These are phyloP conservation scores for Exophiala alcalophila DNA, from an alignment of 2,329 filamentous ascomycete species.

Conservation along the genomic window DNA sequence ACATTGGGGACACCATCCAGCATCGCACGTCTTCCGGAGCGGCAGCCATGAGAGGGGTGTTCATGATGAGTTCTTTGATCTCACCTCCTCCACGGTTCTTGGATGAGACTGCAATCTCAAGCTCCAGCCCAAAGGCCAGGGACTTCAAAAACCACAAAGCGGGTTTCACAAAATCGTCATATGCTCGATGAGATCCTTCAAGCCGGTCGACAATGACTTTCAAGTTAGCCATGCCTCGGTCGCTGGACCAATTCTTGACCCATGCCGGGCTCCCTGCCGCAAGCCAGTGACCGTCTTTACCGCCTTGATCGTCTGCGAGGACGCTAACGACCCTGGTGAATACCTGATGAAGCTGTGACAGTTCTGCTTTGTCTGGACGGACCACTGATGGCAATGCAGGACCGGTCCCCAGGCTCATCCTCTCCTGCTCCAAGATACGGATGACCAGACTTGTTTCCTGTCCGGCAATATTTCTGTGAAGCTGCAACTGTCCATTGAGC, in stretches of 20 bases:
- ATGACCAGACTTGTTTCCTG: conserved; percentile 66
- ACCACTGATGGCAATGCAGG: conserved; percentile 67
- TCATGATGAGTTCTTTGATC: conserved; percentile 35
- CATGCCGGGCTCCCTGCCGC: conserved; percentile 2
- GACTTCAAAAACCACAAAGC: conserved; percentile 76
- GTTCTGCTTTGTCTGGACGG: conserved; percentile 65
- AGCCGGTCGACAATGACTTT: conserved; percentile 68
- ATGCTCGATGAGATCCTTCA: conserved; percentile 66
- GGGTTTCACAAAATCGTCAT: conserved; percentile 80
- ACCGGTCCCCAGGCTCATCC: conserved; percentile 62
- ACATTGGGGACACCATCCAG: conserved; percentile 6
- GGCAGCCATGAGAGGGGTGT: conserved; percentile 42
- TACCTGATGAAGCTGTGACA: conserved; percentile 73
- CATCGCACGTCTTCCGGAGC: conserved; percentile 11
- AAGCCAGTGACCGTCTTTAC: background rate
- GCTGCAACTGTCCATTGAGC: conserved; percentile 60
- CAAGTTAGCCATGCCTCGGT: conserved; percentile 53
- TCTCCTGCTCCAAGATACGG: conserved; percentile 60
- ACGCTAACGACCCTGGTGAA: conserved; percentile 56
- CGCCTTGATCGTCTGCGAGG: background rate
- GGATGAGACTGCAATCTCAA: conserved; percentile 26
- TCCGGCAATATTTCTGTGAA: conserved; percentile 66
- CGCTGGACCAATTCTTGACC: conserved; percentile 11
- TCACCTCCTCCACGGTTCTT: conserved; percentile 23
- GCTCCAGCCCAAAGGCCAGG: conserved; percentile 61